phyloP scores from a whole-genome alignment of 176 grass and related monocot species.

The Cenchrus purpureus region DNA sequence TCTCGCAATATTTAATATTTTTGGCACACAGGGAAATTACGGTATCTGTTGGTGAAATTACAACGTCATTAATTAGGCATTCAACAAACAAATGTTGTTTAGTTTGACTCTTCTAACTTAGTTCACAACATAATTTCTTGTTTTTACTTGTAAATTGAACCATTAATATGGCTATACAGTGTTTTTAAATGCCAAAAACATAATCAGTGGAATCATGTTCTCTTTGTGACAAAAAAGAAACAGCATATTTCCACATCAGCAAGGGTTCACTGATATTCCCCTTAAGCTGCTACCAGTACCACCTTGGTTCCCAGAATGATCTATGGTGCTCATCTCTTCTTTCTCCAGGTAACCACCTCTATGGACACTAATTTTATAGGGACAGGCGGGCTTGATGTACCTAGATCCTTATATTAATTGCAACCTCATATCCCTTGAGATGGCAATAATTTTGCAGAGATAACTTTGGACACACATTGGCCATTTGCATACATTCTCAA shows the following conservation, averaged over 20 bases:
- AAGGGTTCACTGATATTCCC: neutral
- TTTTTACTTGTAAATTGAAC: neutral
- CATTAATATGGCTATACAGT: neutral
- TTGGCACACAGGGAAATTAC: neutral
- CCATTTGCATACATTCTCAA: slow-evolving; percentile 14
- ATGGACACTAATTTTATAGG: no score
- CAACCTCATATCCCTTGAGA: neutral
- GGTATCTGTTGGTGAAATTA: neutral
- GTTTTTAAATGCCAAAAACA: neutral
- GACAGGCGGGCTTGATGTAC: no score
- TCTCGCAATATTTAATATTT: neutral
- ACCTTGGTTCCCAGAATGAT: neutral
- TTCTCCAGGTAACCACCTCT: neutral
- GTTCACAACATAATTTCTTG: neutral
- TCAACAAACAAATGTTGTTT: neutral
- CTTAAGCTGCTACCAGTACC: neutral
- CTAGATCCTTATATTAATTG: neutral
- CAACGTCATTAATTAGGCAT: neutral
- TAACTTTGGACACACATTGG: neutral
- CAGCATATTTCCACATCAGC: neutral
- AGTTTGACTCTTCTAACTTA: neutral
- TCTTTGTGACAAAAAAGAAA: neutral
- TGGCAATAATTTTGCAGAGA: neutral
- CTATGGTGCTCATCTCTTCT: neutral
- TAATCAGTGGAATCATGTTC: neutral